phyloP scores from a whole-genome alignment of 2,329 filamentous ascomycete genomes.

The Dactylellina haptotyla region DNA sequence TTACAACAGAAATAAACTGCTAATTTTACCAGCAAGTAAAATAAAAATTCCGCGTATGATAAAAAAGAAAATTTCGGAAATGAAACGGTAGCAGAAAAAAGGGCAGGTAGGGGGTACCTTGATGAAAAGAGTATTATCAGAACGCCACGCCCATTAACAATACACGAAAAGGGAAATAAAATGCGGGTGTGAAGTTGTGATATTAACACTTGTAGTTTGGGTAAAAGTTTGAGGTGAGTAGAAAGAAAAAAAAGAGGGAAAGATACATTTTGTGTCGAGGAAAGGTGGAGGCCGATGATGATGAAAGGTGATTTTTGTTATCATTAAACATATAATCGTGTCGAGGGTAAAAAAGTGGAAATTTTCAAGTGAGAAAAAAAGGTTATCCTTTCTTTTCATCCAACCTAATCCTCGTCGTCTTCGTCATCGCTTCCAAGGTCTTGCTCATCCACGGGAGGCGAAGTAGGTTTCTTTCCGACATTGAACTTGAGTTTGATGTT shows the following conservation, averaged over 20 bases:
- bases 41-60: background rate
- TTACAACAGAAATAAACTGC: background rate
- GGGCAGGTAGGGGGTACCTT: background rate
- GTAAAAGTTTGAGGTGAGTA: background rate
- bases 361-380: slow-evolving; percentile 18
- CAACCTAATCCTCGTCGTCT: slow-evolving; percentile 32
- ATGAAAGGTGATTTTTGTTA: slow-evolving; percentile 5
- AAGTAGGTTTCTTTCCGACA: slow-evolving; percentile 40
- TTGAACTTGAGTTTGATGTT: slow-evolving; percentile 53
- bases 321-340: slow-evolving; percentile 54
- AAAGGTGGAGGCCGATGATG: background rate
- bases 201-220: slow-evolving; percentile 46
- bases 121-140: background rate
- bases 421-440: slow-evolving; percentile 23
- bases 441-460: slow-evolving; percentile 35
- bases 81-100: background rate
- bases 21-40: too few relatives aligned
- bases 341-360: slow-evolving; percentile 20
- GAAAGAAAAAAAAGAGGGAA: slow-evolving; percentile 13
- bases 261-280: background rate
- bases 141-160: slow-evolving; percentile 48
- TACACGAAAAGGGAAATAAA: slow-evolving; percentile 11
- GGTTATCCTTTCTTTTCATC: background rate
- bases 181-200: background rate
- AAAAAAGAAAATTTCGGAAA: slow-evolving; percentile 6